These are phyloP conservation scores for Yamadazyma tumulicola DNA, from an alignment of 805 yeast species.

Conservation along the genomic window DNA sequence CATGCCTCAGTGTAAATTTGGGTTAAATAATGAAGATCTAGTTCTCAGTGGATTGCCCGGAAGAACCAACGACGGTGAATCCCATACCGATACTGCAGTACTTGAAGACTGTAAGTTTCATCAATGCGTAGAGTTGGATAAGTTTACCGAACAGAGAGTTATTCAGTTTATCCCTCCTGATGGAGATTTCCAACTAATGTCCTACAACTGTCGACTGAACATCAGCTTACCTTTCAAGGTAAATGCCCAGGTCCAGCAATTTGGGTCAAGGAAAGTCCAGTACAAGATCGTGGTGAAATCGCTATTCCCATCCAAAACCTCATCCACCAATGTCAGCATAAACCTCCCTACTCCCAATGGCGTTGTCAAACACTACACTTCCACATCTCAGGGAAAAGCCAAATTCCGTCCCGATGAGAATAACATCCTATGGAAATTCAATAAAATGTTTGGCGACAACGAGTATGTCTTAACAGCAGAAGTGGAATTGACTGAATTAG, in stretches of 20 bases:
- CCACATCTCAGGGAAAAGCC: constrained; percentile 61
- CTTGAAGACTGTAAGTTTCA: constrained; percentile 82
- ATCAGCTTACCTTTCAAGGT: constrained; percentile 70
- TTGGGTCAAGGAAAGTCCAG: constrained; percentile 45
- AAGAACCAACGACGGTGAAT: constrained; percentile 8
- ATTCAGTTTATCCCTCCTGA: constrained; percentile 84
- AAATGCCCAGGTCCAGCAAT: constrained; percentile 47
- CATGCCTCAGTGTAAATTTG: constrained; percentile 79
- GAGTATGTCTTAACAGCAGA: constrained; percentile 61
- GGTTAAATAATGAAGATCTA: constrained; percentile 54
- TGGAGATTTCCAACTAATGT: constrained; percentile 81
- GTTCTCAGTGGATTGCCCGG: constrained; percentile 24
- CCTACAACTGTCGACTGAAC: constrained; percentile 49
- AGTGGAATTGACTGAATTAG: constrained; percentile 31
- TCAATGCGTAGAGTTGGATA: constrained; percentile 74
- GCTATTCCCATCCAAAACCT: constrained; percentile 51
- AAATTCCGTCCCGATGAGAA: constrained; percentile 66
- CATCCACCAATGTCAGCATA: constrained; percentile 62
- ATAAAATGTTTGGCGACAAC: constrained; percentile 62
- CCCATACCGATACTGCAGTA: constrained; percentile 28
- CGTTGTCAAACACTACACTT: constrained; percentile 22
- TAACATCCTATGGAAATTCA: constrained; percentile 65
- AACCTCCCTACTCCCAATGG: constrained; percentile 64
- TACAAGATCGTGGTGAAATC: constrained; percentile 63
- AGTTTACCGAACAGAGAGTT: constrained; percentile 59